phyloP scores from a whole-genome alignment of 2,329 filamentous ascomycete species.

The Diaporthe sp. region DNA sequence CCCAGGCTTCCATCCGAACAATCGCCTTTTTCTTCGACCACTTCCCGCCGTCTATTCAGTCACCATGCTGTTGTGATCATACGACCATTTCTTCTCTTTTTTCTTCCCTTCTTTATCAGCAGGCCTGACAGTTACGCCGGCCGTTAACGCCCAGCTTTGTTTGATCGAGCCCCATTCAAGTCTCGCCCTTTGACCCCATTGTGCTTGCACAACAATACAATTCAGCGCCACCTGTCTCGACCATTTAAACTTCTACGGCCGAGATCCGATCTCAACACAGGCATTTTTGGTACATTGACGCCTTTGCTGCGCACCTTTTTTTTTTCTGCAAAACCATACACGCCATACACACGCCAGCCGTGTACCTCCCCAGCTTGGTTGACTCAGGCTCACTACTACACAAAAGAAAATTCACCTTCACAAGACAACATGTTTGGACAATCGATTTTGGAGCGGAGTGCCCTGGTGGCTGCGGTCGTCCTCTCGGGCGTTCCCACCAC shows the following conservation, averaged over 20 bases:
- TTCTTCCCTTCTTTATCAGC: slow-evolving; percentile 42
- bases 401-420: not conserved
- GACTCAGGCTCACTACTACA: not conserved
- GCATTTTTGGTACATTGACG: not conserved
- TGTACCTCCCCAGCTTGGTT: slow-evolving; percentile 12
- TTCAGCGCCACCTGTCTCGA: slow-evolving; percentile 19
- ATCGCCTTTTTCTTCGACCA: slow-evolving; percentile 8
- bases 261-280: not conserved
- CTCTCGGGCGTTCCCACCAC: slow-evolving; percentile 51
- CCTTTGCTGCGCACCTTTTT: not conserved
- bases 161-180: slow-evolving; percentile 27
- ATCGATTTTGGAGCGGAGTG: slow-evolving; percentile 26
- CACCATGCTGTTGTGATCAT: slow-evolving; percentile 42
- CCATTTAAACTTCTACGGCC: not conserved
- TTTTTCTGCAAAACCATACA: slow-evolving; percentile 7
- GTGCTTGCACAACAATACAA: slow-evolving; percentile 33
- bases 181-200: slow-evolving; percentile 23
- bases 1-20: slow-evolving; percentile 9
- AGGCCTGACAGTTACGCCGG: slow-evolving; percentile 42
- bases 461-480: slow-evolving; percentile 45
- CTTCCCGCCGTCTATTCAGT: slow-evolving; percentile 17
- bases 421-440: slow-evolving; percentile 31
- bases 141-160: slow-evolving; percentile 39
- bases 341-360: slow-evolving; percentile 30
- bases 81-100: slow-evolving; percentile 21